Conservation (phyloP, 2,329 filamentous ascomycete species). For the Phaeosphaeria sp. region DNA sequence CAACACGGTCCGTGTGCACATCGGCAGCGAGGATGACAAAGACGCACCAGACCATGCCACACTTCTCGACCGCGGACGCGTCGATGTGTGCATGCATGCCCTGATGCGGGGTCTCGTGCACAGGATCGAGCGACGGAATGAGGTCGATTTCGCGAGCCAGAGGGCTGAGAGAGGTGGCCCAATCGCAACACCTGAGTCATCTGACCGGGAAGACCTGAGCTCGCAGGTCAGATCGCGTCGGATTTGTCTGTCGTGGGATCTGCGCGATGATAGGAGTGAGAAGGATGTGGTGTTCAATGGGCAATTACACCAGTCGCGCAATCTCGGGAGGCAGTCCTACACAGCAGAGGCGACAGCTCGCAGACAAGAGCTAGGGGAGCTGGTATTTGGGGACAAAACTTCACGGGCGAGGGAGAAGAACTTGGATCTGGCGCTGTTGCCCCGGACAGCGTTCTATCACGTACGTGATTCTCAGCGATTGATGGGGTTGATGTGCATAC, state of each 20-base stretch:
- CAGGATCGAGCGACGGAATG: conserved; percentile 3
- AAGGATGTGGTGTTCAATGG: conserved; percentile 1
- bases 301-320: background rate
- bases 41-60: background rate
- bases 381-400: background rate
- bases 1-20: background rate
- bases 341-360: background rate
- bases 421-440: no score
- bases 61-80: background rate
- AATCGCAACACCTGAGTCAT: background rate
- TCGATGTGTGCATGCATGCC: conserved; percentile 5
- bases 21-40: background rate
- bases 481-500: background rate
- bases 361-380: background rate
- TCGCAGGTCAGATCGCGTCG: background rate
- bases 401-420: background rate
- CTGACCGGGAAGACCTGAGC: background rate
- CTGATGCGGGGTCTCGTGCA: background rate
- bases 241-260: conserved; percentile 10
- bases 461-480: conserved; percentile 3
- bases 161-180: background rate
- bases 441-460: conserved; percentile 1
- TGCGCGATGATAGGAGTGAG: background rate
- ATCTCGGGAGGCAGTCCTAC: background rate
- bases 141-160: background rate